phyloP scores from a whole-genome alignment of 768 basidiomycete species.

The Boletus subcaerulescens region DNA sequence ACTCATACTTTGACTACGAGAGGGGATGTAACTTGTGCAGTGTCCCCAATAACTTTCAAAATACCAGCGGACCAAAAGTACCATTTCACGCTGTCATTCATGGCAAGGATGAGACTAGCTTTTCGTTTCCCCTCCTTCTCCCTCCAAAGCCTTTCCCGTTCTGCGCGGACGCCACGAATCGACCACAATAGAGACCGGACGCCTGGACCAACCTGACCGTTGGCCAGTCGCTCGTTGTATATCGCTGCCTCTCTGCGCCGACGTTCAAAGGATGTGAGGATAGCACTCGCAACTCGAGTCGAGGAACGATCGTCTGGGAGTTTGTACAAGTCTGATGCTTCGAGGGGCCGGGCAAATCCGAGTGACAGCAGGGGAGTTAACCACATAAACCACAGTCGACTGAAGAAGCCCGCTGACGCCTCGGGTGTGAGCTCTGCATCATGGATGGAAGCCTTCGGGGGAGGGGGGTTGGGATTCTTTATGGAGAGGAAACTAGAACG shows the following conservation, averaged over 20 bases:
- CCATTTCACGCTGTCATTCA: constrained; percentile 77
- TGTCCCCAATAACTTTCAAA: constrained; percentile 60
- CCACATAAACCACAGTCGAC: constrained; percentile 69
- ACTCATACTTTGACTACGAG: constrained; percentile 71
- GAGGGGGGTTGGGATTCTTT: constrained; percentile 29
- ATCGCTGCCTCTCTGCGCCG: constrained; percentile 54
- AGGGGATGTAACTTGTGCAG: constrained; percentile 70
- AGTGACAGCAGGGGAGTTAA: constrained; percentile 66
- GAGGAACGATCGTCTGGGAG: constrained; percentile 64
- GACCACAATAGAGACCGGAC: constrained; percentile 57
- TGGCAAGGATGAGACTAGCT: constrained; percentile 62
- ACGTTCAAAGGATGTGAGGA: constrained; percentile 61
- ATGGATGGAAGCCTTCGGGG: constrained; percentile 52
- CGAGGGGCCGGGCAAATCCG: constrained; percentile 79
- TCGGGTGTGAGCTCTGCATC: constrained; percentile 67
- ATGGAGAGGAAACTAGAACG: constrained; percentile 9
- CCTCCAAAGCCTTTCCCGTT: constrained; percentile 63
- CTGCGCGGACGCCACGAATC: constrained; percentile 43
- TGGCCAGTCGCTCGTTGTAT: constrained; percentile 69
- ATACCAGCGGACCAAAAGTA: constrained; percentile 75
- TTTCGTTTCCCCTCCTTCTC: constrained; percentile 57
- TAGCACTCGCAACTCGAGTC: constrained; percentile 55
- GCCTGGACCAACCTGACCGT: constrained; percentile 60
- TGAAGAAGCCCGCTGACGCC: constrained; percentile 55
- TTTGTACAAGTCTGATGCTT: constrained; percentile 78